These are phyloP conservation scores for Gossypium ekmanianum DNA, from an alignment of 345 rosid genomes.

Conservation along the genomic window DNA sequence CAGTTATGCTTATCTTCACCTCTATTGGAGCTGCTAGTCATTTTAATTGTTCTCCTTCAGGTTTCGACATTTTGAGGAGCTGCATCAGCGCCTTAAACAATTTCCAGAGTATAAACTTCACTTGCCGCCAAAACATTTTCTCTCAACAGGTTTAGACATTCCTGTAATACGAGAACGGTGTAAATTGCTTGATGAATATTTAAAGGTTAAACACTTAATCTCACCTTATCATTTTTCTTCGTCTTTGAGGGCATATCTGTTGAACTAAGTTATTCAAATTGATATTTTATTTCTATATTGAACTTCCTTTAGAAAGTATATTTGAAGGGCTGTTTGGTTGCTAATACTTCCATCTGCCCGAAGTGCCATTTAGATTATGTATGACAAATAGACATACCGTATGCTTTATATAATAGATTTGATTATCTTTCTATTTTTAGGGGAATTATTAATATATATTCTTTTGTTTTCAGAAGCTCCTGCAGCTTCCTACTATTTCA, in stretches of 20 bases:
- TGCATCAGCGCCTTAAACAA: slow-evolving; percentile 88
- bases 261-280: neutral
- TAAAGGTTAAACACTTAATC: slow-evolving; percentile 59
- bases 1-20: neutral
- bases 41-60: slow-evolving; percentile 30
- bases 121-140: slow-evolving; percentile 96
- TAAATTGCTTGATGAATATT: slow-evolving; percentile 72
- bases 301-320: neutral
- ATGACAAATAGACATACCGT: neutral
- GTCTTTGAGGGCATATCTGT: neutral
- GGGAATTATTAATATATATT: neutral
- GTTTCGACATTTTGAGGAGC: slow-evolving; percentile 99
- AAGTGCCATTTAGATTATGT: neutral
- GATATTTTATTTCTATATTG: neutral
- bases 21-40: slow-evolving; percentile 10
- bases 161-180: slow-evolving; percentile 86
- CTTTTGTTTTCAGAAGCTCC: slow-evolving; percentile 57
- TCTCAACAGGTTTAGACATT: slow-evolving; percentile 83
- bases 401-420: neutral
- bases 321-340: neutral
- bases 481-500: slow-evolving; percentile 86
- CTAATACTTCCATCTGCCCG: neutral
- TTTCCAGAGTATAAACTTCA: slow-evolving; percentile 87
- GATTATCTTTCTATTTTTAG: slow-evolving; percentile 2
- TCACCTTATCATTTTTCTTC: slow-evolving; percentile 20